Evolutionary conservation across 1,284 basidiomycete species (phyloP).

Genomic region (Vanrija sp.): DNA sequence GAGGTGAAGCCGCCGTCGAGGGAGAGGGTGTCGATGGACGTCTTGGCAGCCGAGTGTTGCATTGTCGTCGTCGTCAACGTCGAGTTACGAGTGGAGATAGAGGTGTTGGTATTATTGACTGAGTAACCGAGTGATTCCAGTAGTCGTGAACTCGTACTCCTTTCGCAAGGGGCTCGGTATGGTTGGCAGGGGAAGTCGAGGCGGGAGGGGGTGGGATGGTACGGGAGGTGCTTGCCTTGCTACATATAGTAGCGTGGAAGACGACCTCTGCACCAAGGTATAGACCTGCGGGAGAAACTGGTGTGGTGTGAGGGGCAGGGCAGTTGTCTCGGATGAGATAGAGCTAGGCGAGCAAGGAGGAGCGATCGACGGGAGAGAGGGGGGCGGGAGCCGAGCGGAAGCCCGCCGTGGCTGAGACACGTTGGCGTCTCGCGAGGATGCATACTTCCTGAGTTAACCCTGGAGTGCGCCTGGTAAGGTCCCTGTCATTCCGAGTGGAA

Average conservation of each 20-base stretch:
- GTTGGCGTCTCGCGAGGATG: too few relatives aligned
- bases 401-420: not conserved
- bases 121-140: not conserved
- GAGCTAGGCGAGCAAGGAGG: not conserved
- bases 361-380: not conserved
- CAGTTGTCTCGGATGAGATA: not conserved
- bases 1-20: conserved; percentile 6
- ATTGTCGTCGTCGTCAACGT: not conserved
- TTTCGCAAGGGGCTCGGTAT: too few relatives aligned
- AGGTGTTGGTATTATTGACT: not conserved
- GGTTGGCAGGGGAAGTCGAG: not conserved
- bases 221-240: not conserved
- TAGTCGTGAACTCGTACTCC: not conserved
- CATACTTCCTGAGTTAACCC: too few relatives aligned
- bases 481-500: too few relatives aligned
- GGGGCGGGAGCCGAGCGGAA: not conserved
- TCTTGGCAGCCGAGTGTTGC: not conserved
- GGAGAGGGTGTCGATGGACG: not conserved
- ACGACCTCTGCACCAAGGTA: not conserved
- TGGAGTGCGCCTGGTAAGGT: too few relatives aligned
- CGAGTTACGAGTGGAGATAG: not conserved
- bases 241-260: not conserved
- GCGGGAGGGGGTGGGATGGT: not conserved
- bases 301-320: not conserved
- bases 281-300: not conserved